Conservation (phyloP, 2,329 filamentous ascomycete species). For the Cladophialophora immunda region DNA sequence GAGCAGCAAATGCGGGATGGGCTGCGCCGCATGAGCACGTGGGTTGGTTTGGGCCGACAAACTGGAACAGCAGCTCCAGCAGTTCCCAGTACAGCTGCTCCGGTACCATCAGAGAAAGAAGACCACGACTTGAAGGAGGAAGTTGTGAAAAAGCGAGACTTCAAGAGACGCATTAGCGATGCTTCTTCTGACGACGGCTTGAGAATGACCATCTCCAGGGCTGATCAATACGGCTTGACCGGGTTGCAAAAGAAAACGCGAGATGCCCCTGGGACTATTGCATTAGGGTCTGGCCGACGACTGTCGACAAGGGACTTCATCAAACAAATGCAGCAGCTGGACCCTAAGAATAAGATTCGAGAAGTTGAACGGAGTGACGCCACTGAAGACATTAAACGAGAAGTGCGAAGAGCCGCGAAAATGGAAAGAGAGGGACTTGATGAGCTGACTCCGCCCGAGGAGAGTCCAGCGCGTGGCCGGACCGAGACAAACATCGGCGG, state of each 20-base stretch:
- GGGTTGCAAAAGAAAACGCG: constrained; percentile 52
- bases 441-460: constrained; percentile 32
- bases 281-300: constrained; percentile 55
- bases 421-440: constrained; percentile 37
- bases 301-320: constrained; percentile 74
- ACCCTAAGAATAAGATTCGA: constrained; percentile 65
- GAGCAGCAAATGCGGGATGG: constrained; percentile 55
- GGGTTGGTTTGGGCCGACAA: constrained; percentile 58
- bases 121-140: constrained; percentile 38
- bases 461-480: constrained; percentile 35
- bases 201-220: constrained; percentile 67
- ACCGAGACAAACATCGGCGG: constrained; percentile 19
- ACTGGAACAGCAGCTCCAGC: constrained; percentile 30
- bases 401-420: constrained; percentile 46
- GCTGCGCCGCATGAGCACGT: constrained; percentile 68
- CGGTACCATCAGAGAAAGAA: constrained; percentile 44
- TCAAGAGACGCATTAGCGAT: constrained; percentile 19
- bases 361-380: constrained; percentile 54
- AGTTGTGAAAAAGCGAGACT: constrained; percentile 44
- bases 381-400: constrained; percentile 50
- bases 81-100: constrained; percentile 19
- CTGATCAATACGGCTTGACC: constrained; percentile 46
- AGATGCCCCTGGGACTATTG: constrained; percentile 35
- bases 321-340: constrained; percentile 66
- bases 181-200: constrained; percentile 60